Evolutionary conservation across 768 basidiomycete genomes (phyloP).

Genomic region (Termitomyces sp.): DNA sequence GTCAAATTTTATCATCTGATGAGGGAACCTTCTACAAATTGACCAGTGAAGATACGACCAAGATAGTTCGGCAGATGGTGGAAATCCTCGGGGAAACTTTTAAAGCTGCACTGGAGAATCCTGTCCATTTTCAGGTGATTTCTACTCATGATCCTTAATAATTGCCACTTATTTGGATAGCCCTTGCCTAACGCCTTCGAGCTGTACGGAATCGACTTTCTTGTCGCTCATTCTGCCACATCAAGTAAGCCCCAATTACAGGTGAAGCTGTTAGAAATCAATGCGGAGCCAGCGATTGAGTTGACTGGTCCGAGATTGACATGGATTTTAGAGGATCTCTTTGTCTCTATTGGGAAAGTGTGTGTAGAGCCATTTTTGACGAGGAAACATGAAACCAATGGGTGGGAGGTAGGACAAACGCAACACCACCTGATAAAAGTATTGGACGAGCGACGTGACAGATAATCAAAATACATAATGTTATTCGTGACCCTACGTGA

Average conservation of each 20-base stretch:
- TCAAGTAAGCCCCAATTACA: slow-evolving; percentile 31
- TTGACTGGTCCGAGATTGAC: slow-evolving; percentile 81
- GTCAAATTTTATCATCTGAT: slow-evolving; percentile 40
- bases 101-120: slow-evolving; percentile 77
- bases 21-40: slow-evolving; percentile 16
- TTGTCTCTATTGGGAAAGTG: slow-evolving; percentile 61
- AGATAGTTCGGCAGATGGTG: slow-evolving; percentile 60
- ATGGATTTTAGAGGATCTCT: slow-evolving; percentile 80
- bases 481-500: neutral
- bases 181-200: slow-evolving; percentile 91
- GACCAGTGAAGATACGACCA: slow-evolving; percentile 27
- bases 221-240: slow-evolving; percentile 49
- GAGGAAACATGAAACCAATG: slow-evolving; percentile 8
- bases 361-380: slow-evolving; percentile 69
- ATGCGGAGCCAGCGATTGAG: slow-evolving; percentile 95
- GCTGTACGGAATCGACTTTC: slow-evolving; percentile 91
- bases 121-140: slow-evolving; percentile 80
- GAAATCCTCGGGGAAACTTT: slow-evolving; percentile 76
- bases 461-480: neutral
- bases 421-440: slow-evolving; percentile 62
- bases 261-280: slow-evolving; percentile 84
- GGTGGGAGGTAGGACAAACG: slow-evolving; percentile 52
- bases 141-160: neutral
- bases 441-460: slow-evolving; percentile 37
- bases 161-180: slow-evolving; percentile 32